phyloP scores from a whole-genome alignment of 345 rosid genomes.

The Gossypium ekmanianum region DNA sequence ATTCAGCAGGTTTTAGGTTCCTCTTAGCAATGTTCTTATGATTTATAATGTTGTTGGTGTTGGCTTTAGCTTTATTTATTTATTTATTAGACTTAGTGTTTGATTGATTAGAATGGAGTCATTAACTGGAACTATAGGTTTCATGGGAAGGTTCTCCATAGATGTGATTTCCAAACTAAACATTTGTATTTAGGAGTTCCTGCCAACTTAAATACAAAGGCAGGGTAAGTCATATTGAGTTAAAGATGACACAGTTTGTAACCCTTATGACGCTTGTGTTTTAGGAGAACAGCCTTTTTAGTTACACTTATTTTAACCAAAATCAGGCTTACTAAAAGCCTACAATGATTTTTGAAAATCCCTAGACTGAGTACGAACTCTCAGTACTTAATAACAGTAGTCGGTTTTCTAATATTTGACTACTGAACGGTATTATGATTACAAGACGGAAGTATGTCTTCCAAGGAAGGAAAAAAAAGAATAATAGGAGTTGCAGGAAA shows the following conservation, averaged over 20 bases:
- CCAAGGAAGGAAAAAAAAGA: not conserved
- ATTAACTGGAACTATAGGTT: not conserved
- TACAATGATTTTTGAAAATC: not conserved
- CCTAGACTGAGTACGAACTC: not conserved
- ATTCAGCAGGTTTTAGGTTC: not conserved
- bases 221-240: not conserved
- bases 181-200: not conserved
- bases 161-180: not conserved
- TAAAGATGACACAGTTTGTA: not conserved
- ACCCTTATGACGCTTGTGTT: not conserved
- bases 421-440: not conserved
- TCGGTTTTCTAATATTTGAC: not conserved
- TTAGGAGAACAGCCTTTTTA: not conserved
- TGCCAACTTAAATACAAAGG: not conserved
- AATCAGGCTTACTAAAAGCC: not conserved
- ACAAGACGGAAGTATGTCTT: not conserved
- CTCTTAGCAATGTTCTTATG: not conserved
- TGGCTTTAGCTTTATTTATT: not conserved
- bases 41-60: too few relatives aligned
- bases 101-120: not conserved
- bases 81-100: not conserved
- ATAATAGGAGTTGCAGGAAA: not conserved
- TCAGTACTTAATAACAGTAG: not conserved
- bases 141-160: not conserved
- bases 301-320: not conserved